Base-by-base conservation (phyloP, 2,329 filamentous ascomycete genomes). In the Diaporthe sp. region DNA sequence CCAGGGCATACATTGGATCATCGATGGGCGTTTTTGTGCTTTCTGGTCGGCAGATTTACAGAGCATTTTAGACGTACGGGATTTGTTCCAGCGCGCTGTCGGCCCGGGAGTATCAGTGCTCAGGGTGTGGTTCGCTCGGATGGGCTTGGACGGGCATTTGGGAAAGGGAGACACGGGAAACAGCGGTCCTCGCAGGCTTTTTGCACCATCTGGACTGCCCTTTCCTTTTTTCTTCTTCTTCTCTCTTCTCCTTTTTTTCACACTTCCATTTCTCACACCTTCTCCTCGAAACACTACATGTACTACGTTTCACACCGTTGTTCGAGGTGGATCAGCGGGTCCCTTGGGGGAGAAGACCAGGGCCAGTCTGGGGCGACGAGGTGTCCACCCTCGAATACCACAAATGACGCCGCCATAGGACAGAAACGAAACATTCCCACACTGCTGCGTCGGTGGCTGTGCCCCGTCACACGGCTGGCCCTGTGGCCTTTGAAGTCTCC, bases 11-110 rank as follows among this genome's bases (percentile, higher is more conserved):
- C 42, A 65, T 34, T 49, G 34, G 65, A n/a, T 42, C 49, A 69
- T 34, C n/a, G 65, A 55, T 55, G 65, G 65, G 65, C 65, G 46
- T 69, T 69, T 69, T 69, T n/a, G 46, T 55, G 65, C 65, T 55
- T 69, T 69, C 65, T 69, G 46, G 65, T 42, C 65, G 34, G 65
- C 65, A 69, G 49, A 55, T 53, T 55, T 28, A 69, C 49, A 55
- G 46, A 69, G 65, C 65, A 55, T 69, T 31, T 28, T 69, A 69
- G 65, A 69, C 49, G 31, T 42, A 31, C n/a, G 34, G 46, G 15
- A 22, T 65, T 51, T 69, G 65, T 69, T 69, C 49, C 65, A 55
- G 46, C 65, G 49, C 65, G 61, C 61, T 34, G 61, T 67, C 34
- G 49, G 65, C 49, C 65, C 34, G 49, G 22, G 65, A 69, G 49